Percentiles rank a stretch among this genome's conserved stretches.
These are phyloP conservation scores for Blakeslea trispora DNA, from an alignment of 371 early-diverging fungal genomes.

Conservation along the genomic window DNA sequence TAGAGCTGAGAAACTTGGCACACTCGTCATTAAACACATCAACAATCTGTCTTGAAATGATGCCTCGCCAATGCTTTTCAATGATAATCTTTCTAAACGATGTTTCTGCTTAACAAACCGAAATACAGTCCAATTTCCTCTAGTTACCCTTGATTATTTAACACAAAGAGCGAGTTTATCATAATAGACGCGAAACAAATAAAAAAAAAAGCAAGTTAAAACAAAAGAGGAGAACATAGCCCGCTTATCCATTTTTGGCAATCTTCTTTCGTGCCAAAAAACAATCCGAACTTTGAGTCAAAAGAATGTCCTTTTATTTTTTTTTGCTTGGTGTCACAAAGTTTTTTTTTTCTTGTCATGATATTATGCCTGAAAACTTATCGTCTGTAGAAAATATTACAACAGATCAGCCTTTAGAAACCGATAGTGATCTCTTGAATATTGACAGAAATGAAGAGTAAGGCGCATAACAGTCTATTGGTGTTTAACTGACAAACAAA, in stretches of 20 bases:
- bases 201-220: conserved; percentile 2
- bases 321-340: background rate
- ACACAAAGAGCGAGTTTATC: conserved; percentile 69
- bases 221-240: conserved; percentile 2
- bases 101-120: background rate
- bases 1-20: conserved; percentile 52
- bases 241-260: no score
- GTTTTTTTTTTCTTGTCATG: no score
- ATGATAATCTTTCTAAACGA: conserved; percentile 74
- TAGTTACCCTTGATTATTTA: conserved; percentile 67
- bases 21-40: conserved; percentile 71
- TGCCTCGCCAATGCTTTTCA: conserved; percentile 86
- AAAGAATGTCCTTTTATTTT: no score
- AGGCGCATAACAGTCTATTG: background rate
- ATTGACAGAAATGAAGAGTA: conserved; percentile 46
- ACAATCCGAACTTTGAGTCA: no score
- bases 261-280: no score
- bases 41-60: conserved; percentile 70
- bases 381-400: no score
- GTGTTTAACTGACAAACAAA: background rate
- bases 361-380: background rate
- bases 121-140: no score
- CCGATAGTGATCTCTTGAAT: conserved; percentile 6
- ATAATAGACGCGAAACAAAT: conserved; percentile 24
- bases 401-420: conserved; percentile 11